Base-by-base conservation (phyloP, 306 rosid genomes). In the Dalbergia cultrata region DNA sequence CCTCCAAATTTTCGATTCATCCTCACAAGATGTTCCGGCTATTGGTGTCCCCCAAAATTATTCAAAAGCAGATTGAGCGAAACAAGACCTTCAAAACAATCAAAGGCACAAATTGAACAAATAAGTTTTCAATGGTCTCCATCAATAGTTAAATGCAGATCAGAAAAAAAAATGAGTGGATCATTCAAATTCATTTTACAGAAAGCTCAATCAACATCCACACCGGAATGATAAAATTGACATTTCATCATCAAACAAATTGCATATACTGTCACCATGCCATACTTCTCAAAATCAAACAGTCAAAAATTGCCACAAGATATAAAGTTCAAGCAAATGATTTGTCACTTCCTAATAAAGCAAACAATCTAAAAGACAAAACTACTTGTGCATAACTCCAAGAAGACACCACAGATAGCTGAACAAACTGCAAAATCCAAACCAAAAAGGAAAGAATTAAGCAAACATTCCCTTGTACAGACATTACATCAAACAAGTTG, bases 1-100 rank as follows among this genome's bases (percentile, higher is more conserved):
- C 90, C 85, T 61, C 90, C 90, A 62, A 86, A 86, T 77, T 86
- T 86, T 41, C 58, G 13, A 54, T 83, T 83, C 90, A 86, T 86
- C 54, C 47, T 79, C 50, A 53, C 79, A 13, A 52, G 71, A 47
- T 49, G 49, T 78, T 74, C 67, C 3, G 12, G 35, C 9, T 9
- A 4, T 33, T 10, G 1, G 47, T 17, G 52, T 67, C 11, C 49
- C 74, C 56, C 39, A 64, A 82, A 70, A 19, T 19, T 14, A 64
- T 56, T 34, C 49, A 65, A 77, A 44, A 54, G 8, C 74, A 57
- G 67, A 45, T 39, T 60, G 50, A 21, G 18, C 34, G 16, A 67
- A 3, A 58, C 75, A 56, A 81, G 21, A 64, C 75, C 79, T 83
- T 63, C 31, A 62, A 70, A 70, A 70, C 21, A 70, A 69, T 12